Base-by-base conservation (phyloP, 805 yeast genomes). In the Schwanniomyces sp. region DNA sequence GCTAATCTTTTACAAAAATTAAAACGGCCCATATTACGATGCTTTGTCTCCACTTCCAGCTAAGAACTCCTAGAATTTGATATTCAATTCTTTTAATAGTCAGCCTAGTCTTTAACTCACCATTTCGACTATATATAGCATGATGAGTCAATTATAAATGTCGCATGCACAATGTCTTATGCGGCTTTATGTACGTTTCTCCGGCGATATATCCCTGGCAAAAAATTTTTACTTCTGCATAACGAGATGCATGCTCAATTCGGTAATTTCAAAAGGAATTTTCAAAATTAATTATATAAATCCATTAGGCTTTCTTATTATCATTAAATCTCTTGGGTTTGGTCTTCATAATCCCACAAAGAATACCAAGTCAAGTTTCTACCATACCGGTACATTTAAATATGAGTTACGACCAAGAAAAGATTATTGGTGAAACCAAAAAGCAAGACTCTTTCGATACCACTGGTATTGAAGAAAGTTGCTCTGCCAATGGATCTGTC, bases 401-500 rank as follows among this genome's bases (percentile, higher is more conserved):
- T 16, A 32, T 32, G 36, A 32, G 21, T 32, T 14, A 16, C 21
- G 21, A 32, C 21, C 36, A 32, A 32, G 36, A 32, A 32, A 32
- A 32, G 36, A 32, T 18, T 4, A 11, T 16, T 32, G 36, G 36
- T 32, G 36, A 32, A 14, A 32, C 21, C 36, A 37, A 44, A 16
- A 24, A 44, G 27, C 37, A 44, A 38, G 29, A 37, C 4, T 32
- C 18, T 29, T 17, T 38, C 7, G 38, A 30, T 10, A 38, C 40
- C n/a, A 26, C 18, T 26, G 45, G 38, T 11, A 18, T 41, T 27
- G 39, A 48, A n/a, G 40, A 44, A 39, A 41, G 37, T 26, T 37
- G 37, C 24, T 48, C 51, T 10, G 43, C 36, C 17, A 32, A 16
- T 18, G 36, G 46, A 45, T 26, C 29, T 38, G 28, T 44, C 30